Evolutionary conservation across 441 rosid species (phyloP).

Genomic region (Euphorbia corollata): DNA sequence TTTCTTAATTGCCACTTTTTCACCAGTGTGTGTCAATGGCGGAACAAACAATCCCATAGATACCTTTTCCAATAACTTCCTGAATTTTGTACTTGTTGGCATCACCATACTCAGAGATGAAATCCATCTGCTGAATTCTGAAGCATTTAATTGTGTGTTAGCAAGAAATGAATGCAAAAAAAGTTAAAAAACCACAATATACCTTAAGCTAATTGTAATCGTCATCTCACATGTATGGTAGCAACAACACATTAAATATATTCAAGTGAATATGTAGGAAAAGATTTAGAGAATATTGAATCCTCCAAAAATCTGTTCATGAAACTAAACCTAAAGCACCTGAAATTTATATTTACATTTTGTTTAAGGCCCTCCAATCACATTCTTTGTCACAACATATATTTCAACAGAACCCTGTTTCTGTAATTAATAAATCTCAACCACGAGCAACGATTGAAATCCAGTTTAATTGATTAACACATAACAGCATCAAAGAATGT

Average conservation of each 20-base stretch:
- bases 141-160: conserved; percentile 21
- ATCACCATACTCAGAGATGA: conserved; percentile 90
- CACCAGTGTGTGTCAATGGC: conserved; percentile 78
- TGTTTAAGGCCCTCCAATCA: too few species aligned
- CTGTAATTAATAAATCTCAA: too few species aligned
- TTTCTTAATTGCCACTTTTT: conserved; percentile 84
- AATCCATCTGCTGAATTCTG: conserved; percentile 56
- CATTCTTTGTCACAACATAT: too few species aligned
- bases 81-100: conserved; percentile 64
- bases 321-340: conserved; percentile 1
- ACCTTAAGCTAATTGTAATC: neutral
- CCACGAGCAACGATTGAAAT: too few species aligned
- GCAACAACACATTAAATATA: neutral
- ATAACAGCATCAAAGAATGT: too few species aligned
- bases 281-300: conserved; percentile 1
- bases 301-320: neutral
- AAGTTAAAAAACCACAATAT: neutral
- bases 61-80: conserved; percentile 84
- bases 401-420: too few species aligned
- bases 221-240: neutral
- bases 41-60: conserved; percentile 86
- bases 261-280: neutral
- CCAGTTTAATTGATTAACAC: too few species aligned
- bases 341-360: too few species aligned
- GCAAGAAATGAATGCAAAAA: neutral